These are phyloP conservation scores for Pisolithus microcarpus DNA, from an alignment of 768 basidiomycete species.

Conservation along the genomic window DNA sequence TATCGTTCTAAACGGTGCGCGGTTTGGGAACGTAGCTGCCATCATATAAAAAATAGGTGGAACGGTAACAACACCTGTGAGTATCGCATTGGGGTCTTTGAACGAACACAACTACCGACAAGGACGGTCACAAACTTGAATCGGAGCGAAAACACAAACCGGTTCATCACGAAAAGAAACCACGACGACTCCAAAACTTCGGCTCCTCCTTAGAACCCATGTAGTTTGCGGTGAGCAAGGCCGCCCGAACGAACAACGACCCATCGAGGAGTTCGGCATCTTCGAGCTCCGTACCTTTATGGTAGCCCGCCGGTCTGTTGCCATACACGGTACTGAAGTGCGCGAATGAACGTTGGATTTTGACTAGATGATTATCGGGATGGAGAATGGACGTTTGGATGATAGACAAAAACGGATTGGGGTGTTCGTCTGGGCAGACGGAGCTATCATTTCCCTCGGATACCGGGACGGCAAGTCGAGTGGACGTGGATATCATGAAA, in stretches of 20 bases:
- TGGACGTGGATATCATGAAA: conserved; percentile 26
- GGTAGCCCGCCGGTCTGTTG: conserved; percentile 19
- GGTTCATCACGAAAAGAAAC: not conserved
- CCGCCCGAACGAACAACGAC: conserved; percentile 27
- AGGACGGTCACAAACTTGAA: no score
- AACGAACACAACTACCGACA: no score
- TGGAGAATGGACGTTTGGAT: conserved; percentile 32
- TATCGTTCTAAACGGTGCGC: no score
- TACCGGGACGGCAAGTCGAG: not conserved
- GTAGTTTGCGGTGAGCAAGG: conserved; percentile 25
- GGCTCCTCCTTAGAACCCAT: conserved; percentile 37
- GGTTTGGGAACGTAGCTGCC: no score
- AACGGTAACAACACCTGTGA: no score
- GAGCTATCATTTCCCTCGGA: no score
- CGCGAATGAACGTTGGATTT: conserved; percentile 30
- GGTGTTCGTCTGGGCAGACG: not conserved
- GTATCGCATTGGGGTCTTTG: no score
- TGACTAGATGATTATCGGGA: conserved; percentile 27
- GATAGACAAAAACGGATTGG: conserved; percentile 35
- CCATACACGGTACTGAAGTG: conserved; percentile 31
- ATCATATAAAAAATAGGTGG: no score
- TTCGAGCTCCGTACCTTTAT: conserved; percentile 23
- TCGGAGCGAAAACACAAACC: no score
- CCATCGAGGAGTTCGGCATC: conserved; percentile 30
- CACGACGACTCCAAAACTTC: conserved; percentile 13